phyloP scores from a whole-genome alignment of 139 green algal genomes.

The Nannochloris sp. region DNA sequence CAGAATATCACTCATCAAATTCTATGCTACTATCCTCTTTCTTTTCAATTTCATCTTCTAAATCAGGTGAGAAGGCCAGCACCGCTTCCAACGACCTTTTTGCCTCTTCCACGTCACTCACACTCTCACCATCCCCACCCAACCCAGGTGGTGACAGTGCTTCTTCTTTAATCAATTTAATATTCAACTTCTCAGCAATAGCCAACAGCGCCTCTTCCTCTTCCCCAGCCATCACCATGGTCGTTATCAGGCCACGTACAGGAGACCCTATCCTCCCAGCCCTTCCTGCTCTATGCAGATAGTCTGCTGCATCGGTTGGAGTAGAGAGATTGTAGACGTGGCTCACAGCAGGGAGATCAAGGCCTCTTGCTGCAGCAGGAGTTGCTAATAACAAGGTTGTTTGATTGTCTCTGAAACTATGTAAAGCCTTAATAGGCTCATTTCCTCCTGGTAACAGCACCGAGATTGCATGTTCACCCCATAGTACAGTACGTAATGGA shows the following conservation, averaged over 20 bases:
- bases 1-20: too few relatives aligned
- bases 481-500: conserved; percentile 63
- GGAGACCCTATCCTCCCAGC: conserved; percentile 59
- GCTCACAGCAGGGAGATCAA: conserved; percentile 79
- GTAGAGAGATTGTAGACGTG: conserved; percentile 74
- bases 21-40: background rate
- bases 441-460: conserved; percentile 68
- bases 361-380: conserved; percentile 51
- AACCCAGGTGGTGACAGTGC: background rate
- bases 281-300: conserved; percentile 75
- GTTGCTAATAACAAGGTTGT: conserved; percentile 62
- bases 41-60: background rate
- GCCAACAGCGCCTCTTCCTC: conserved; percentile 33
- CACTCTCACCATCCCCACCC: background rate
- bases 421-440: conserved; percentile 66
- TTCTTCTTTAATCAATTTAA: conserved; percentile 24
- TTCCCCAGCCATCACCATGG: conserved; percentile 38
- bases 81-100: conserved; percentile 5
- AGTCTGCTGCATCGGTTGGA: conserved; percentile 48
- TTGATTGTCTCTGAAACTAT: conserved; percentile 64
- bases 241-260: conserved; percentile 48
- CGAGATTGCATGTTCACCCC: conserved; percentile 65
- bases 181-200: conserved; percentile 41
- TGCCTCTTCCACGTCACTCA: background rate
- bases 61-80: conserved; percentile 2